Evolutionary conservation across 495 filamentous ascomycete species (phyloP).

Genomic region (Trichoderma virens): DNA sequence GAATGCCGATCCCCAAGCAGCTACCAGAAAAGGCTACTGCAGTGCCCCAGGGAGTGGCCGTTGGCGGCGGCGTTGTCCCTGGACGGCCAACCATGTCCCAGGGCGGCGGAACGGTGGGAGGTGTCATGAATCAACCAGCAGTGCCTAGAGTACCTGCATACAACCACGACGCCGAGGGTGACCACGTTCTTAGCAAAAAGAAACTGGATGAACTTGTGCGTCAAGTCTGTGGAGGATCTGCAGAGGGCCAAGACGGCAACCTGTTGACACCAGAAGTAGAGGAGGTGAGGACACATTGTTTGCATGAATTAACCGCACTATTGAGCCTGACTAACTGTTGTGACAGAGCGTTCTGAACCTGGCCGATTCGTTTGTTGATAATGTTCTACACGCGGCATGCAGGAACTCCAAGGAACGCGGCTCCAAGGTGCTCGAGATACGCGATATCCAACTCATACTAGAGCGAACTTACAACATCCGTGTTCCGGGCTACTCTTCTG

Average conservation of each 20-base stretch:
- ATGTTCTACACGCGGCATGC: constrained; percentile 78
- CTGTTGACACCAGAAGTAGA: constrained; percentile 82
- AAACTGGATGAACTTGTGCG: constrained; percentile 93
- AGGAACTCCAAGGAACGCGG: constrained; percentile 85
- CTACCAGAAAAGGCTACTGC: constrained; percentile 55
- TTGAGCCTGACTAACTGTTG: constrained; percentile 6
- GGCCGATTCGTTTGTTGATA: constrained; percentile 91
- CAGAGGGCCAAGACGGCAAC: constrained; percentile 59
- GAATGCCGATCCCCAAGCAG: constrained; percentile 72
- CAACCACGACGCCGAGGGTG: constrained; percentile 81
- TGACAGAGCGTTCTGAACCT: constrained; percentile 73
- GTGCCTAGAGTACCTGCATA: constrained; percentile 71
- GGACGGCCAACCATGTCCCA: constrained; percentile 71
- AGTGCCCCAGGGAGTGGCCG: constrained; percentile 58
- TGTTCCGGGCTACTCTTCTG: constrained; percentile 86
- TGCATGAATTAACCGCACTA: constrained; percentile 12
- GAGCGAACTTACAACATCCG: constrained; percentile 98
- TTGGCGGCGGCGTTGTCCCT: constrained; percentile 45
- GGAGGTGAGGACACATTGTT: constrained; percentile 56
- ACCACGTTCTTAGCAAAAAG: constrained; percentile 86
- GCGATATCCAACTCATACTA: constrained; percentile 88
- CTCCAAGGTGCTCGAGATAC: constrained; percentile 81
- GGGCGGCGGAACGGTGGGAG: constrained; percentile 62
- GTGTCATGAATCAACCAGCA: constrained; percentile 78
- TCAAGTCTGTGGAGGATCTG: constrained; percentile 77